phyloP scores from a whole-genome alignment of 2,329 filamentous ascomycete species.

The Aspergillus tanneri region DNA sequence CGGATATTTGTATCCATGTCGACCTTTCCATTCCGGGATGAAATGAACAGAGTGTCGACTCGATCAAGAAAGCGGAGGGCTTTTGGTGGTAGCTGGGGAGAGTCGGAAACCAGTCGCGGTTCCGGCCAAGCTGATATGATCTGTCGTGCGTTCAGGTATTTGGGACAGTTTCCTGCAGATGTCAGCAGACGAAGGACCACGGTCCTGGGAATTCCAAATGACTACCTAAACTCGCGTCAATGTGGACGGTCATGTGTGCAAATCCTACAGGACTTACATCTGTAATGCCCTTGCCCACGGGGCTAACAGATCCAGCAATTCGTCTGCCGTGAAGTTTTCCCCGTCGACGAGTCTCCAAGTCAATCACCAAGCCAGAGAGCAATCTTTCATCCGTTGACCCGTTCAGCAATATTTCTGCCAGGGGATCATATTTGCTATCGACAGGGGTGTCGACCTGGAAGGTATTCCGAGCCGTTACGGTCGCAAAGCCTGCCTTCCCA shows the following conservation, averaged over 20 bases:
- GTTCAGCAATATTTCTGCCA: conserved; percentile 62
- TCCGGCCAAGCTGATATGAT: conserved; percentile 57
- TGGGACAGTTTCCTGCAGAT: conserved; percentile 70
- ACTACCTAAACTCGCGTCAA: conserved; percentile 66
- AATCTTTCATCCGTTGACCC: conserved; percentile 45
- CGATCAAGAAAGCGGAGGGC: conserved; percentile 61
- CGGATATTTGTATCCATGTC: conserved; percentile 85
- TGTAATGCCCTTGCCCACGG: conserved; percentile 20
- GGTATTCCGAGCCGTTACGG: conserved; percentile 60
- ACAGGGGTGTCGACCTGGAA: conserved; percentile 64
- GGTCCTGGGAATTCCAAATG: background rate
- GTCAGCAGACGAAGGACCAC: conserved; percentile 1
- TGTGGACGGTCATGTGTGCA: conserved; percentile 63
- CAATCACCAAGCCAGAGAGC: conserved; percentile 61
- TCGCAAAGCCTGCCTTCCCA: conserved; percentile 67
- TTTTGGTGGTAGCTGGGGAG: conserved; percentile 50
- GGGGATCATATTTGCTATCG: conserved; percentile 65
- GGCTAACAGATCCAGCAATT: conserved; percentile 60
- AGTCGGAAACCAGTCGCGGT: conserved; percentile 53
- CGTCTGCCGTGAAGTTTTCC: conserved; percentile 73
- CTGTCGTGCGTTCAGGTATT: conserved; percentile 75
- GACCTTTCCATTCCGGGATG: conserved; percentile 58
- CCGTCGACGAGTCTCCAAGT: conserved; percentile 66
- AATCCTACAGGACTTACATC: conserved; percentile 12
- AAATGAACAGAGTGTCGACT: conserved; percentile 77